Conservation (phyloP, 495 filamentous ascomycete genomes). For the Penicillium egyptiacum region DNA sequence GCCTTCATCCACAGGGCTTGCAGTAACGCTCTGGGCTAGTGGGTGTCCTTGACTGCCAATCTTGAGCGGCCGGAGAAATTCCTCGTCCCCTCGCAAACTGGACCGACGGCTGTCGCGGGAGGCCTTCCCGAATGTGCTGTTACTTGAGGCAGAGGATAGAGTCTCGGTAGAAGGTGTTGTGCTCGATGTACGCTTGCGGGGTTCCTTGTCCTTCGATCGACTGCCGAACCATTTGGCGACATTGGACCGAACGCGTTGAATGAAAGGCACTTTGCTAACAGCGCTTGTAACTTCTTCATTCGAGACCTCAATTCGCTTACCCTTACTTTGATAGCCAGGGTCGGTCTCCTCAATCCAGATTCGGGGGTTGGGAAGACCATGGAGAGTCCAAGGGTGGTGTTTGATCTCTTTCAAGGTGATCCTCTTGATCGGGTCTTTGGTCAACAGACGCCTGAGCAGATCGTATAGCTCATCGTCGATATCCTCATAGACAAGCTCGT, state of each 20-base stretch:
- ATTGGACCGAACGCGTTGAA: constrained; percentile 63
- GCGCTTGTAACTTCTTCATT: constrained; percentile 85
- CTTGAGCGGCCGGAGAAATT: constrained; percentile 36
- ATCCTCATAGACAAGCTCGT: constrained; percentile 80
- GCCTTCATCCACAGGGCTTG: constrained; percentile 60
- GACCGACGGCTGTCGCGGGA: constrained; percentile 57
- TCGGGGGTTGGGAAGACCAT: constrained; percentile 70
- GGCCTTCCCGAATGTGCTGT: constrained; percentile 34
- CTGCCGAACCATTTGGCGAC: constrained; percentile 62
- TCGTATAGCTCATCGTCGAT: constrained; percentile 81
- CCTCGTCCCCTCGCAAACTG: constrained; percentile 73
- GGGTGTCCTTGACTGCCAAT: constrained; percentile 62
- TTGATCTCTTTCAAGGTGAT: constrained; percentile 93
- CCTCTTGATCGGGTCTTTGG: constrained; percentile 82
- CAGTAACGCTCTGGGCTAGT: constrained; percentile 77
- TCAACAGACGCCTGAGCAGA: constrained; percentile 76
- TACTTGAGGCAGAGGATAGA: constrained; percentile 30
- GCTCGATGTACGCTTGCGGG: constrained; percentile 46
- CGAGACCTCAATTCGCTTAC: constrained; percentile 89
- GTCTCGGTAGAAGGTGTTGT: constrained; percentile 38
- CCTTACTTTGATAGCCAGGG: constrained; percentile 73
- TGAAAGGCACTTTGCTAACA: constrained; percentile 82
- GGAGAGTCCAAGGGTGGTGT: constrained; percentile 91
- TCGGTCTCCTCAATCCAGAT: constrained; percentile 94
- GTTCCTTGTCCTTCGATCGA: constrained; percentile 55